phyloP scores from a whole-genome alignment of 1,139 yeast genomes.

The Candida sanyaensis region DNA sequence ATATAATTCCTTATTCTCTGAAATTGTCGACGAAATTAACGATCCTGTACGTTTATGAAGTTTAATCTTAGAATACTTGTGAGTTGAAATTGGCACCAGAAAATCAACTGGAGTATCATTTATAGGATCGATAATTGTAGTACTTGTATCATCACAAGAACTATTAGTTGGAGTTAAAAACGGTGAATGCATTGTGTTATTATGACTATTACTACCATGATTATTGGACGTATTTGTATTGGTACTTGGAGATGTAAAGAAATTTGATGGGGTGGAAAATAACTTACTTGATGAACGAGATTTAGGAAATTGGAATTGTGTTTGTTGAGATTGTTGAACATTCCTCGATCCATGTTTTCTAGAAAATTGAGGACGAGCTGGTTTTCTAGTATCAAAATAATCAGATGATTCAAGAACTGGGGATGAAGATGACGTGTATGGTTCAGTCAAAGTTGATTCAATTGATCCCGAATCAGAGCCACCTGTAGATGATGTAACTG shows the following conservation, averaged over 20 bases:
- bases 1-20: conserved; percentile 21
- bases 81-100: conserved; percentile 24
- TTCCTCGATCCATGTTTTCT: conserved; percentile 2
- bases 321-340: conserved; percentile 1
- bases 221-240: not conserved
- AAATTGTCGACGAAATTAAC: conserved; percentile 20
- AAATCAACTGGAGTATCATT: conserved; percentile 47
- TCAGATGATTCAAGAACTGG: conserved; percentile 20
- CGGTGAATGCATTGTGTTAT: conserved; percentile 4
- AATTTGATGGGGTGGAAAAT: not conserved
- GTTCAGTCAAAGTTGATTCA: conserved; percentile 28
- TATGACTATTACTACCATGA: not conserved
- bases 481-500: conserved; percentile 21
- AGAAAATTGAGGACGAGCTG: not conserved
- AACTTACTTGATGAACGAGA: conserved; percentile 1
- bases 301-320: conserved; percentile 4
- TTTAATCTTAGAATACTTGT: not conserved
- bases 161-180: conserved; percentile 7
- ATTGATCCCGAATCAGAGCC: conserved; percentile 22
- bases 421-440: conserved; percentile 22
- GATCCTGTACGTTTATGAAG: conserved; percentile 19
- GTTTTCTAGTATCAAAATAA: conserved; percentile 18
- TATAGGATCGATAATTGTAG: conserved; percentile 38
- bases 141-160: conserved; percentile 4
- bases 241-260: not conserved